Base-by-base conservation (phyloP, 345 rosid genomes). In the Brassica incana region DNA sequence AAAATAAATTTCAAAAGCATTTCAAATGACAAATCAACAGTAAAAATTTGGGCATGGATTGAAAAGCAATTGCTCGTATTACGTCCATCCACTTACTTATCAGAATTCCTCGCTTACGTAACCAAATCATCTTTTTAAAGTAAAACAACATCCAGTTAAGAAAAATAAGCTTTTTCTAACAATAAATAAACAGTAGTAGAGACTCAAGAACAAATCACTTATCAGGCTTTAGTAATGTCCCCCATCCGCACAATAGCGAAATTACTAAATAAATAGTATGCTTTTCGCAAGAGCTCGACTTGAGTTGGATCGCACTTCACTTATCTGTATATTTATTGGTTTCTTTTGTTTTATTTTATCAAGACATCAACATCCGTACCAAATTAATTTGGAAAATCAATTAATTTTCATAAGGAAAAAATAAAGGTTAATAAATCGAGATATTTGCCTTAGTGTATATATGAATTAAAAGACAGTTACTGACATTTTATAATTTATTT, bases 21-120 rank as follows among this genome's bases (percentile, higher is more conserved):
- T 48, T 6, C 8, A 68, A 80, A 45, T 52, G 66, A 69, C 61
- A 29, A 64, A 43, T 56, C 20, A 43, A 59, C 20, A 50, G 71
- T 50, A 73, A 72, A 38, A 67, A 25, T 8, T 40, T 76, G 69
- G 61, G 6, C 9, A 72, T 16, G 32, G 59, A 75, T 3, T 73
- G 84, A 81, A 81, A 81, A 77, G 84, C 81, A 77, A 81, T 67
- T 73, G 81, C 84, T 73, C 84, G 84, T 81, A 81, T 81, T 81
- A 77, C 78, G 84, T 68, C 84, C 81, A 81, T 62, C 81, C 78
- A 81, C 84, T 81, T 72, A 73, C 84, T 77, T 77, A 81, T 81
- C 84, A 81, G 59, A 15, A 29, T 52, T 36, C 69, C 43, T 77
- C 45, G 56, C 81, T 73, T 64, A 76, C 80, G 83, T 81, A 71